phyloP scores from a whole-genome alignment of 2,329 filamentous ascomycete species.

The Botrytis squamosa region DNA sequence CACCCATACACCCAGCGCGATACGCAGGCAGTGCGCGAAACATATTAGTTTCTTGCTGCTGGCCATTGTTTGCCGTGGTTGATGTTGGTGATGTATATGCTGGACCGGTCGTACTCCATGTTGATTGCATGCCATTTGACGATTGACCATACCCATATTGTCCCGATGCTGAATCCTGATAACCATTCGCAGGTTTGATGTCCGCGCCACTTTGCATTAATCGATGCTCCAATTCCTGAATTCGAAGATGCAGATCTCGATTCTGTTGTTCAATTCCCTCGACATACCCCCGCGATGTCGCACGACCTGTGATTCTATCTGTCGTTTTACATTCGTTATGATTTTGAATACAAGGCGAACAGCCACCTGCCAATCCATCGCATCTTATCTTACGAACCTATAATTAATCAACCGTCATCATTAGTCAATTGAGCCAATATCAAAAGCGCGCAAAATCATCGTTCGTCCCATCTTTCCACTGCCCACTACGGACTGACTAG shows the following conservation, averaged over 20 bases:
- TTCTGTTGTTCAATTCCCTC: slow-evolving; percentile 74
- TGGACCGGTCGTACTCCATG: slow-evolving; percentile 26
- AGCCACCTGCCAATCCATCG: slow-evolving; percentile 76
- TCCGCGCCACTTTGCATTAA: slow-evolving; percentile 61
- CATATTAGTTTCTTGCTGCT: slow-evolving; percentile 31
- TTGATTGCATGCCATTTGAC: slow-evolving; percentile 17
- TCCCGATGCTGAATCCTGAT: slow-evolving; percentile 23
- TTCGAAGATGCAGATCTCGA: slow-evolving; percentile 62
- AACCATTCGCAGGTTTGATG: slow-evolving; percentile 43
- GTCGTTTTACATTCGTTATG: slow-evolving; percentile 77
- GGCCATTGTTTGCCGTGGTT: not conserved
- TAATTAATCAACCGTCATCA: not conserved
- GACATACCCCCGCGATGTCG: slow-evolving; percentile 74
- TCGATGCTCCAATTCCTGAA: slow-evolving; percentile 67
- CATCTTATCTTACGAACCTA: slow-evolving; percentile 85
- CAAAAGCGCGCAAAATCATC: not conserved
- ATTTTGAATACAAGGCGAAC: slow-evolving; percentile 76
- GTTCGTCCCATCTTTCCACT: not conserved
- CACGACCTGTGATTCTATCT: slow-evolving; percentile 80
- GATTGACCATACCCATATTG: slow-evolving; percentile 21
- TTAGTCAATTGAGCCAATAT: not conserved
- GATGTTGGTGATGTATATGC: slow-evolving; percentile 22
- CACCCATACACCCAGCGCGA: slow-evolving; percentile 45
- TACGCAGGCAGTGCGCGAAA: slow-evolving; percentile 33
- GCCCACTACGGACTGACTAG: not conserved